A percentile compares a stretch with the other conserved stretches of the same genome.
Evolutionary conservation across 805 yeast species (phyloP).

Genomic region (Myxozyma udenii): DNA sequence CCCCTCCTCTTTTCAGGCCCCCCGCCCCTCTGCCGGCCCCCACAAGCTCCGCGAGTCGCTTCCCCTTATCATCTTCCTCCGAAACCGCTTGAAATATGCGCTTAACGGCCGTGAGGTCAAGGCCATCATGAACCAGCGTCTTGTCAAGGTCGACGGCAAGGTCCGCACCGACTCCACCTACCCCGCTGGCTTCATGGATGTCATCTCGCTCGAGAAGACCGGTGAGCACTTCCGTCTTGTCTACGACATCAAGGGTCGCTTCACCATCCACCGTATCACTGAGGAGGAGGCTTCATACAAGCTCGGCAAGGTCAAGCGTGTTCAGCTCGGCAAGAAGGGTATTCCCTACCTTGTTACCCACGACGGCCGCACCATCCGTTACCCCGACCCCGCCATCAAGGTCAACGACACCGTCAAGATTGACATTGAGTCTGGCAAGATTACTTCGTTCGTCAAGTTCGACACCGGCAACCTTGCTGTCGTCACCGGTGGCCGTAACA

Average conservation of each 20-base stretch:
- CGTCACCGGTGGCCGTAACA: constrained; percentile 97
- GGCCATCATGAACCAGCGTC: constrained; percentile 97
- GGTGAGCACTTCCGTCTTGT: constrained; percentile 99
- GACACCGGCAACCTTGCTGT: constrained; percentile 89
- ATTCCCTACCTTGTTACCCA: constrained; percentile 98
- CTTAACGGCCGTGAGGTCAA: constrained; percentile 98
- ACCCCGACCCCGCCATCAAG: constrained; percentile 97
- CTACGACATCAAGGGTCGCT: constrained; percentile 98
- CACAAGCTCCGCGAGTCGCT: constrained; percentile 98
- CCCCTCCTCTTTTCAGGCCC: constrained; percentile 50
- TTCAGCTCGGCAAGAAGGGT: constrained; percentile 97
- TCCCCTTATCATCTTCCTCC: constrained; percentile 92
- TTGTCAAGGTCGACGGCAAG: constrained; percentile 97
- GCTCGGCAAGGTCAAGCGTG: constrained; percentile 97
- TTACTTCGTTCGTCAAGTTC: constrained; percentile 81
- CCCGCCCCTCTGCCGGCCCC: constrained; percentile 99
- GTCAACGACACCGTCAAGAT: constrained; percentile 97
- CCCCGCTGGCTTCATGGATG: constrained; percentile 99
- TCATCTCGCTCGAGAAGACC: constrained; percentile 94
- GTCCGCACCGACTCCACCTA: constrained; percentile 97
- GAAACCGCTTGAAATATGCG: constrained; percentile 99
- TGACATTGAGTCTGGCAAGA: constrained; percentile 94
- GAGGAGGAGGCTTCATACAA: constrained; percentile 98
- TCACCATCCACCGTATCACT: constrained; percentile 98
- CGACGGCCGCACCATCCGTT: constrained; percentile 99